Evolutionary conservation across 1,284 basidiomycete species (phyloP).

Genomic region (Heliocybe sulcata): DNA sequence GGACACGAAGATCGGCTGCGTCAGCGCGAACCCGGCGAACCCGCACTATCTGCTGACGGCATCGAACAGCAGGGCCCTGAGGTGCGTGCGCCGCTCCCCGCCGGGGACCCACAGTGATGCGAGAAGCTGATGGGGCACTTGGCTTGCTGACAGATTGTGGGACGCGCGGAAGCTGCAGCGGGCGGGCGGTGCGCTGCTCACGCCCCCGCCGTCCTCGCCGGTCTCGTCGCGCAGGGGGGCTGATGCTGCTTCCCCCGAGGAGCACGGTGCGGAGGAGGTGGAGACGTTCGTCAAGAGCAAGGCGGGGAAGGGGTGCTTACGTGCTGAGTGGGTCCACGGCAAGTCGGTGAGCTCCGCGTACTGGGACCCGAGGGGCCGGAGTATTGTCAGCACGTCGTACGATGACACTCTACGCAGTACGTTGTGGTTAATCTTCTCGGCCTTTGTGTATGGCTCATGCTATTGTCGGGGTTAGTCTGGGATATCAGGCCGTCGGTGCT

Average conservation of each 20-base stretch:
- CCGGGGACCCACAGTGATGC: neutral
- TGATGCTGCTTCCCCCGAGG: conserved; percentile 18
- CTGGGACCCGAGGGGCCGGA: conserved; percentile 71
- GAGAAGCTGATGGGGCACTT: neutral
- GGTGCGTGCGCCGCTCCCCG: conserved; percentile 31
- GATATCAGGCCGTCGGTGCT: conserved; percentile 46
- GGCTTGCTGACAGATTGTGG: conserved; percentile 50
- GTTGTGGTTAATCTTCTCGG: conserved; percentile 18
- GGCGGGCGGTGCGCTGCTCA: conserved; percentile 18
- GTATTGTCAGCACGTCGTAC: conserved; percentile 75
- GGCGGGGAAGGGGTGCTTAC: conserved; percentile 43
- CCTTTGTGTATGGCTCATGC: conserved; percentile 1
- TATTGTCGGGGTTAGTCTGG: conserved; percentile 50
- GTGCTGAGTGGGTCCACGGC: conserved; percentile 59
- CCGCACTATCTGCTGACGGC: conserved; percentile 63
- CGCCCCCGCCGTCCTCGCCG: conserved; percentile 20
- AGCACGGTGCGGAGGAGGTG: conserved; percentile 45
- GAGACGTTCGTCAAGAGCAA: conserved; percentile 39
- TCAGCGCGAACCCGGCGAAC: conserved; percentile 69
- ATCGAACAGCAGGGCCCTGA: conserved; percentile 62
- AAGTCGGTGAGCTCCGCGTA: conserved; percentile 76
- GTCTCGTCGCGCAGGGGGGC: conserved; percentile 6
- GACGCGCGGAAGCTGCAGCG: conserved; percentile 57
- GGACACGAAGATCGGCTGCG: conserved; percentile 64
- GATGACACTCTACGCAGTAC: conserved; percentile 66